Base-by-base conservation (phyloP, 176 grass and related monocot genomes). In the Phyllostachys edulis region DNA sequence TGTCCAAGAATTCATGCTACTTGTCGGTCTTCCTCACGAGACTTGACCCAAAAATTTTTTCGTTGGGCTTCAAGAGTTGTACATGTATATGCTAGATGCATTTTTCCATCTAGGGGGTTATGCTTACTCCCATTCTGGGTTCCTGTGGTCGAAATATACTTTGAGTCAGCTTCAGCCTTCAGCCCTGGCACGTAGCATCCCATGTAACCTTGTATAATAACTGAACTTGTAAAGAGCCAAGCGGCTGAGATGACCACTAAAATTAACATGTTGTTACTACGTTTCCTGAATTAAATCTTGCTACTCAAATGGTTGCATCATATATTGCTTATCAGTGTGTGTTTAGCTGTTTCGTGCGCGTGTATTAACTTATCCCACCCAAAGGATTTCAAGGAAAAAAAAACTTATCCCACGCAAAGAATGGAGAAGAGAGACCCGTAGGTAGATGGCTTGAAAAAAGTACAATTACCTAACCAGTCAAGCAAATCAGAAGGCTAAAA, bases 1-100 rank as follows among this genome's bases (percentile, higher is more conserved):
- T 85, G 67, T 16, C 34, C 9, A 67, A 69, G 29, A 34, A 16
- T 70, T 76, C 56, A 70, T 69, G 52, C 51, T 51, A 52, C 81
- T 69, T 85, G 69, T 80, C 34, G 14, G 87, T 80, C 76, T 38
- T 75, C 80, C n/a, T 73, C 12, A 60, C 20, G 44, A 69, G 32
- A 87, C 80, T 87, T 87, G 85, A 69, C 85, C 80, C 89, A 83
- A 80, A 57, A 80, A 85, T 75, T 75, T 88, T 86, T 84, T 44
- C 7, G 69, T 18, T 90, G 89, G 89, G 89, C 46, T 79, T 87
- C 85, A 84, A 90, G 89, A 87, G 80, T 80, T 90, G 89, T 87
- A 84, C 83, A 90, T 90, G 89, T 87, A 90, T 80, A 90, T 80
- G 42, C 34, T 84, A 87, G 69, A 76, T 67, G 45, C 59, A 84